Conservation (phyloP, 2,329 filamentous ascomycete species). For the Claviceps pusilla region DNA sequence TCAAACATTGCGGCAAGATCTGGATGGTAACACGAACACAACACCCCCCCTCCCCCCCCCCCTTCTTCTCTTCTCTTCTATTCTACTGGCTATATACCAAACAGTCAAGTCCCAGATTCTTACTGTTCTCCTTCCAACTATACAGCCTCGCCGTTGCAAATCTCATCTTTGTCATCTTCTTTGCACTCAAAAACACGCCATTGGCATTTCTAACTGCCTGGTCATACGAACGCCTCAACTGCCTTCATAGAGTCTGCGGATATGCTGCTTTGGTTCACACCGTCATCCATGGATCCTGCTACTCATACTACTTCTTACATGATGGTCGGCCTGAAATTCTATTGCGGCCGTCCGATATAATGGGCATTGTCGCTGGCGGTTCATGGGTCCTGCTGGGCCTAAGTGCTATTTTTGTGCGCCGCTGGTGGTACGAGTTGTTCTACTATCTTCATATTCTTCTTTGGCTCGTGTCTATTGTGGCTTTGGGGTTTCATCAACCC, state of each 20-base stretch:
- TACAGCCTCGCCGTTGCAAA: slow-evolving; percentile 29
- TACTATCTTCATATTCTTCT: slow-evolving; percentile 36
- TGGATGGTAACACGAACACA: slow-evolving; percentile 19
- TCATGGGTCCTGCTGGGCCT: slow-evolving; percentile 30
- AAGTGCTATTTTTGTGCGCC: slow-evolving; percentile 27
- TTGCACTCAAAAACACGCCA: slow-evolving; percentile 44
- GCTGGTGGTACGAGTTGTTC: slow-evolving; percentile 40
- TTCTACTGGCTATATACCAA: background rate
- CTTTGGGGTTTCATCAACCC: slow-evolving; percentile 37
- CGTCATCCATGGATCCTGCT: slow-evolving; percentile 30
- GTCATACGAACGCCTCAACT: slow-evolving; percentile 44
- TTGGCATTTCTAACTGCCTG: slow-evolving; percentile 36
- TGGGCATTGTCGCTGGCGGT: slow-evolving; percentile 32
- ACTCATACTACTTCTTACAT: slow-evolving; percentile 26
- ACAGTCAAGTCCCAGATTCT: background rate
- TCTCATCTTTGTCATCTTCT: slow-evolving; percentile 34
- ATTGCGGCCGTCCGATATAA: slow-evolving; percentile 24
- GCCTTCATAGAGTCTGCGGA: slow-evolving; percentile 39
- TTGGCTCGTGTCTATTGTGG: slow-evolving; percentile 33
- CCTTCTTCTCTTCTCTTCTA: no score
- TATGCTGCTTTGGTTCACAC: slow-evolving; percentile 31
- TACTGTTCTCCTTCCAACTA: no score
- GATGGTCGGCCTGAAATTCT: slow-evolving; percentile 17
- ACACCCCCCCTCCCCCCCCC: background rate
- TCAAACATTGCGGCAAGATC: slow-evolving; percentile 23